These are phyloP conservation scores for Quercus engelmannii DNA, from an alignment of 306 rosid species.

Conservation along the genomic window DNA sequence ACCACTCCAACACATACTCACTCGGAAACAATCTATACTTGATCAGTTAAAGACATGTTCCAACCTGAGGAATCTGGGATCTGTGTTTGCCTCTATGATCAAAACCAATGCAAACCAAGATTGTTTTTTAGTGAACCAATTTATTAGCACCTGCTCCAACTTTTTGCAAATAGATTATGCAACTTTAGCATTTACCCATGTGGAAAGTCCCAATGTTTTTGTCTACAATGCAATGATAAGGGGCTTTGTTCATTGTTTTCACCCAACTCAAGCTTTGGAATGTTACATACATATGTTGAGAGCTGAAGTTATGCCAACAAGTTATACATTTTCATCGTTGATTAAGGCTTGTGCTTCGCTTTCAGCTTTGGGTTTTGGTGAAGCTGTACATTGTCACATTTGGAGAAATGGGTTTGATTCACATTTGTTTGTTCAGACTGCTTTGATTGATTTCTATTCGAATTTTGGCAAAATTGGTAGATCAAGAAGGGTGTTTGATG, in stretches of 20 bases:
- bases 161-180: too few relatives aligned
- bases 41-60: neutral
- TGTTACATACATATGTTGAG: slow-evolving; percentile 47
- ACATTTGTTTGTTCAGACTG: slow-evolving; percentile 71
- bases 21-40: slow-evolving; percentile 26
- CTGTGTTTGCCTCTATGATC: too few relatives aligned
- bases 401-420: slow-evolving; percentile 65
- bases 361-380: slow-evolving; percentile 36
- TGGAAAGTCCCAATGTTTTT: too few relatives aligned
- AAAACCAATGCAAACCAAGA: too few relatives aligned
- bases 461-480: slow-evolving; percentile 26
- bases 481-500: slow-evolving; percentile 57
- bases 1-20: neutral
- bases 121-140: too few relatives aligned
- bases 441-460: slow-evolving; percentile 63
- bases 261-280: slow-evolving; percentile 27
- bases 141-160: too few relatives aligned
- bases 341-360: slow-evolving; percentile 57
- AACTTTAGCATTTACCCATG: too few relatives aligned
- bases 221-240: too few relatives aligned
- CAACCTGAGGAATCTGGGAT: too few relatives aligned
- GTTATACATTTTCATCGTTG: slow-evolving; percentile 66
- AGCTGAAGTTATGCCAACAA: slow-evolving; percentile 43
- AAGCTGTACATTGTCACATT: slow-evolving; percentile 49
- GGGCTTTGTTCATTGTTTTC: neutral